phyloP scores from a whole-genome alignment of 2,329 filamentous ascomycete genomes.

The Microdochium trichocladiopsis region DNA sequence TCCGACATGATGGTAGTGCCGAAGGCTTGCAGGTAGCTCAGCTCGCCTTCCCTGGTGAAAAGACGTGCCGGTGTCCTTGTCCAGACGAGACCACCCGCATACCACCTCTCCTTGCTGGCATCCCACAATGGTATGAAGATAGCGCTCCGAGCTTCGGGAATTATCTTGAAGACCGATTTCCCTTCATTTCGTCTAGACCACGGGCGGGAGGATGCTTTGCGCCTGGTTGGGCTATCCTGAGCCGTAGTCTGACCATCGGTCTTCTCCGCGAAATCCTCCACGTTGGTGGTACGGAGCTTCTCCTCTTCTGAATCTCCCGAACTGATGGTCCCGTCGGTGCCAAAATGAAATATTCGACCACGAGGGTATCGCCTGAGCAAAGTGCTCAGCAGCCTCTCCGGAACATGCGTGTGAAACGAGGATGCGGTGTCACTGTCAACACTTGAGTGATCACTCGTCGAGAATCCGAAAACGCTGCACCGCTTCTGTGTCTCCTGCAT shows the following conservation, averaged over 20 bases:
- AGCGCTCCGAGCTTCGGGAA: conserved; percentile 36
- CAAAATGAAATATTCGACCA: neutral
- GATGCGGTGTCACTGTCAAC: neutral
- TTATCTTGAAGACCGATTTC: conserved; percentile 20
- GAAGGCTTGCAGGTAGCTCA: conserved; percentile 44
- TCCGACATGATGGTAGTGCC: conserved; percentile 50
- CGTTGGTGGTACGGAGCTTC: neutral
- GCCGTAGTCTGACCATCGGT: neutral
- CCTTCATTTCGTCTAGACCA: conserved; percentile 2
- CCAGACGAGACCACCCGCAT: conserved; percentile 41
- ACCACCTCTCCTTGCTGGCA: conserved; percentile 35
- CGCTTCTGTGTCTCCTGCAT: neutral
- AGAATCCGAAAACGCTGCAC: conserved; percentile 7
- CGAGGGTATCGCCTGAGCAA: neutral
- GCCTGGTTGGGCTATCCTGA: neutral
- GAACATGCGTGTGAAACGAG: neutral
- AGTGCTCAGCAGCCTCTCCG: neutral
- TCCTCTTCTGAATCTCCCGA: neutral
- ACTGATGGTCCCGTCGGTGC: neutral
- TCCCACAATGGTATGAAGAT: conserved; percentile 43
- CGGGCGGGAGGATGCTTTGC: neutral
- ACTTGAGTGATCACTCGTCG: neutral
- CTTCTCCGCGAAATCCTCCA: neutral
- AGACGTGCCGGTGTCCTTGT: conserved; percentile 32
- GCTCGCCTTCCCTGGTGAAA: conserved; percentile 38